Evolutionary conservation across 352 stramenopile species (phyloP), one percentile per base, ranked within the genome.

Genomic region (Elongisporangium undulatum): DNA sequence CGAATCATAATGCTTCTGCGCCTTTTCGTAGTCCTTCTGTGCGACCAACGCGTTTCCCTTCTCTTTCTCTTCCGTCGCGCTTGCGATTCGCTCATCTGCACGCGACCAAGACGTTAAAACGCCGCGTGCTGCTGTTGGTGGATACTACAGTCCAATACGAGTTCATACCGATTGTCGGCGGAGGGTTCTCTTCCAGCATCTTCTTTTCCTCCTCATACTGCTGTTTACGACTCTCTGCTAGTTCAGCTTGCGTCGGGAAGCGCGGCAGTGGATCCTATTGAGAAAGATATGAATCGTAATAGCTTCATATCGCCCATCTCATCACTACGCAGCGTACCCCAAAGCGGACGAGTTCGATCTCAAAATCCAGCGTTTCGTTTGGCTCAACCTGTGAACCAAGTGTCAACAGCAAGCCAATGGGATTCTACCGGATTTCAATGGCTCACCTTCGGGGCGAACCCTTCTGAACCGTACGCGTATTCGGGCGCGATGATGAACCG

Each of bases 1-100:
- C 69, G 85, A 89, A 61, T 95, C 85, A 65, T 95, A 95, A 63
- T 85, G 84, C 61, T 91, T 92, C 67, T 95, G 85, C 0, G 85
- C 85, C 24, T 82, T 71, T 26, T 84, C 83, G 57, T 89, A 95
- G 19, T 95, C 75, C 50, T 90, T 82, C 3, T 63, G 72, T 0
- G 78, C 73, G 16, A 93, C 82, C 19, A 85, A 64, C 13, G 66
- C 69, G 49, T 95, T 95, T 15, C 85, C 85, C 51, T 91, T 87
- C 39, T 93, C 83, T 53, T 95, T 95, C 54, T 89, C 75, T 53
- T 92, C 82, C 53, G 85, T 58, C 8, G 85, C 85, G 59, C 66
- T 75, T 15, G 66, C 64, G 55, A 93, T 72, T 15, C 85, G 82
- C 29, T 93, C 85, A 57, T 93, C 85, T 94, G 17, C 24, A 45